Evolutionary conservation across 2,329 filamentous ascomycete genomes (phyloP), one percentile per base, ranked within the genome.

Genomic region (Trichoderma breve): DNA sequence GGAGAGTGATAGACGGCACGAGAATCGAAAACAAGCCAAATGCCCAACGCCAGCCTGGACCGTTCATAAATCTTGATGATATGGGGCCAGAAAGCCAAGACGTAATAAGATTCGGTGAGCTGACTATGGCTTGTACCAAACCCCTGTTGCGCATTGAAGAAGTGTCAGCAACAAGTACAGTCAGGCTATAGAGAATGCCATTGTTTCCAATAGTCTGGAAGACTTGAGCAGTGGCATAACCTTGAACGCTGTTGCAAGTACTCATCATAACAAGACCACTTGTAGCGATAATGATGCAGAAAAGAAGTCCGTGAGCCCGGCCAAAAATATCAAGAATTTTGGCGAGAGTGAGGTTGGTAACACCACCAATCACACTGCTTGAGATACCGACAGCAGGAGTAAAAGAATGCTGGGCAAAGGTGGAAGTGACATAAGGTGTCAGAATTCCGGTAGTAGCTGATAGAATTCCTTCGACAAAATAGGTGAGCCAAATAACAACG

Each of bases 291-390:
- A 83, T 69, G 3, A 89, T 81, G 76, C 87, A 87, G 51, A 90
- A 71, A 26, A 85, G 79, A 74, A 90, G 88, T 18, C 89, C 90
- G 77, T 91, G 86, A 11, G 90, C 86, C 39, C 91, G 87, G 71
- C 90, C 91, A 83, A 89, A 92, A 43, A 91, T 84, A 80, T 93
- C 89, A 65, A 92, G 84, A 24, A 92, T 82, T 79, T 92, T 92
- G 66, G 91, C 90, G 74, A 91, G 85, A 1, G 90, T 88, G 9
- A 92, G 85, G 77, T 91, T 90, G 71, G 87, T 84, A 18, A 91
- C 84, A 39, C 89, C 90, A 76, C 83, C 82, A 58, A 91, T 86
- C 51, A 88, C 80, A 73, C 81, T 84, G 15, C 87, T 81, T 18
- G 91, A 82, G 73, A 91, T 86, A 62, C 81, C 81, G n/a, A 87